Evolutionary conservation across 768 basidiomycete species (phyloP).

Genomic region (Serendipita sp.): DNA sequence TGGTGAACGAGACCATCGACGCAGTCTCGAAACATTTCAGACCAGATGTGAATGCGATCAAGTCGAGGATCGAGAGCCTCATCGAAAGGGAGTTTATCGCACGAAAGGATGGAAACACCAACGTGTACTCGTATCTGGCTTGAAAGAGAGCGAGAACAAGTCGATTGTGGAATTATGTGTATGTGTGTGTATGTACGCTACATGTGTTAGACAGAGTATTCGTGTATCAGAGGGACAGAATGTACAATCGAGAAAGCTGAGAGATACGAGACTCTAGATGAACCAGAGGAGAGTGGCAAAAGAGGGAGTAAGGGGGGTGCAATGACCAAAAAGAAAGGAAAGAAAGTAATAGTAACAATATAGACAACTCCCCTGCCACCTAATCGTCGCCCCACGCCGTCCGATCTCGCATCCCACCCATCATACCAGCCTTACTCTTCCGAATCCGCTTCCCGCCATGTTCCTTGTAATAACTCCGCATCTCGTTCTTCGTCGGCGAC

Average conservation of each 20-base stretch:
- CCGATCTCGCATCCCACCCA: constrained; percentile 1
- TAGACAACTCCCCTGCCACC: no score
- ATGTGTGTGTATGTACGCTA: no score
- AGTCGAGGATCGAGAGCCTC: constrained; percentile 62
- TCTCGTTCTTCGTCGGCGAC: background rate
- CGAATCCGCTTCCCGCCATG: background rate
- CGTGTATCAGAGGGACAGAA: no score
- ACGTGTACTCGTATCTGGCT: background rate
- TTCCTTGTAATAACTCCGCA: background rate
- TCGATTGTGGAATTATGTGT: background rate
- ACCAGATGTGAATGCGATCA: constrained; percentile 72
- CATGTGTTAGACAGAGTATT: no score
- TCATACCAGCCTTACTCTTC: constrained; percentile 1
- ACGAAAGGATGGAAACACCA: background rate
- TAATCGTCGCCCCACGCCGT: background rate
- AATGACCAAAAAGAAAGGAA: no score
- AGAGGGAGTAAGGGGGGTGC: no score
- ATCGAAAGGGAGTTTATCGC: constrained; percentile 43
- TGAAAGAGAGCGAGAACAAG: background rate
- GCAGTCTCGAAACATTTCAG: constrained; percentile 79
- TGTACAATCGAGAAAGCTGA: no score
- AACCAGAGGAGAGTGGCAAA: no score
- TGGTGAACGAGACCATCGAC: constrained; percentile 70
- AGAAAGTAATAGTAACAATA: no score
- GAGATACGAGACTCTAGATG: no score